Conservation (phyloP, 495 filamentous ascomycete species). For the Hamigera avellanea region DNA sequence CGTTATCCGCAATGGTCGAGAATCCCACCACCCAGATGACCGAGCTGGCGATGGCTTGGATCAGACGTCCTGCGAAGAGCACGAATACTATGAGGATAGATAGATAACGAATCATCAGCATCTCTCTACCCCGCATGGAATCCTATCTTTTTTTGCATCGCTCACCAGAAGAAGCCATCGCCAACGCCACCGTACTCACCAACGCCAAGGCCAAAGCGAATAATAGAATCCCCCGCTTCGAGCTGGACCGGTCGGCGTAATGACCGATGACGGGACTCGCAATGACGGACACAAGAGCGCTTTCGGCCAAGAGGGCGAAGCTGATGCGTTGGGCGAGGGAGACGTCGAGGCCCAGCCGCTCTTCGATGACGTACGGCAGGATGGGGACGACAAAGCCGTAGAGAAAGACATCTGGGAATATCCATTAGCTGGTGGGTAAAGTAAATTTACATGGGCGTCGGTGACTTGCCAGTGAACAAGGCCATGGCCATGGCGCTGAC, state of each 20-base stretch:
- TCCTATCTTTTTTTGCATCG: too few relatives aligned
- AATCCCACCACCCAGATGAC: slow-evolving; percentile 14
- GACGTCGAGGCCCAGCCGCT: slow-evolving; percentile 11
- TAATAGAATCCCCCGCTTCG: slow-evolving; percentile 6
- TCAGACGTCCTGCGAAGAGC: slow-evolving; percentile 7
- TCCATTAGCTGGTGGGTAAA: too few relatives aligned
- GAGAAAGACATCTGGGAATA: slow-evolving; percentile 18
- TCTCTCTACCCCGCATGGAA: too few relatives aligned
- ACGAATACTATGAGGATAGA: too few relatives aligned
- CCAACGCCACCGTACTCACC: too few relatives aligned
- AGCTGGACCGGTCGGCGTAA: slow-evolving; percentile 14
- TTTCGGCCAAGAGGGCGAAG: slow-evolving; percentile 10
- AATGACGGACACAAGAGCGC: slow-evolving; percentile 12
- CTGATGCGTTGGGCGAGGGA: slow-evolving; percentile 13
- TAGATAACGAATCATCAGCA: too few relatives aligned
- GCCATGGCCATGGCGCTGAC: too few relatives aligned
- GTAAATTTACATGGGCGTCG: too few relatives aligned
- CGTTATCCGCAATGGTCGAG: slow-evolving; percentile 12
- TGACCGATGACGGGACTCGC: slow-evolving; percentile 14
- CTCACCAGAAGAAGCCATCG: too few relatives aligned
- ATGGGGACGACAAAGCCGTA: slow-evolving; percentile 20
- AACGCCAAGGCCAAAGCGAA: slow-evolving; percentile 6
- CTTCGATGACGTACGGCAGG: slow-evolving; percentile 15
- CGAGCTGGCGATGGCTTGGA: slow-evolving; percentile 11
- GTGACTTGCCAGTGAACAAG: too few relatives aligned